Base-by-base conservation (phyloP, 768 basidiomycete genomes). In the Collybia sordida region DNA sequence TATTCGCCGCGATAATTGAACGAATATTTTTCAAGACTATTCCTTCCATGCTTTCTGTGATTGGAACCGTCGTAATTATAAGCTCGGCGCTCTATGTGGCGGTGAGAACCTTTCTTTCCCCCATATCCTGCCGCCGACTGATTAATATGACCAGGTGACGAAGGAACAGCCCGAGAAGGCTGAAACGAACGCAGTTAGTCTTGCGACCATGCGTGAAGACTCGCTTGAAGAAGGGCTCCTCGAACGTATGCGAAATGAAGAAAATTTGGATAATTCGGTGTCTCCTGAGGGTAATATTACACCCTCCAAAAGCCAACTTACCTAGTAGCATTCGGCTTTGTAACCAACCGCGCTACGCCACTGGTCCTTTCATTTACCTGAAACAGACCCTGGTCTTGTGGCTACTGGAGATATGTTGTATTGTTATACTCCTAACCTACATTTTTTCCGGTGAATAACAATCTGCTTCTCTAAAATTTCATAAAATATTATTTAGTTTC, bases 1-100 rank as follows among this genome's bases (percentile, higher is more conserved):
- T 90, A 17, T 91, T 85, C 59, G 82, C 88, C 0, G 70, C 78
- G 3, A 61, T 83, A 12, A 69, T 90, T 7, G 86, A 93, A 62
- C 70, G 79, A 4, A 54, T 86, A 35, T 76, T 88, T 56, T 89
- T 92, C 64, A 72, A 81, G 38, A 74, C 74, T 0, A 62, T 70
- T 3, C 88, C 88, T 0, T 78, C 86, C 1, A 55, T 72, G 1
- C 67, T 87, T 24, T 87, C 85, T 3, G 59, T 84, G 4, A 56
- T 82, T 9, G 91, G 91, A 1, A 83, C 82, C 1, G 38, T 70
- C 5, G 79, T 90, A 50, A 92, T 91, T 55, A 64, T 90, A 35
- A 56, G 69, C 2, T 77, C 81, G 8, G 88, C 88, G 0, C 54
- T 84, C 21, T 89, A 80, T 61, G 79, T 86, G 27, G 86, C 81